These are phyloP conservation scores for Fomitopsis serialis DNA, from an alignment of 768 basidiomycete genomes.

Conservation along the genomic window DNA sequence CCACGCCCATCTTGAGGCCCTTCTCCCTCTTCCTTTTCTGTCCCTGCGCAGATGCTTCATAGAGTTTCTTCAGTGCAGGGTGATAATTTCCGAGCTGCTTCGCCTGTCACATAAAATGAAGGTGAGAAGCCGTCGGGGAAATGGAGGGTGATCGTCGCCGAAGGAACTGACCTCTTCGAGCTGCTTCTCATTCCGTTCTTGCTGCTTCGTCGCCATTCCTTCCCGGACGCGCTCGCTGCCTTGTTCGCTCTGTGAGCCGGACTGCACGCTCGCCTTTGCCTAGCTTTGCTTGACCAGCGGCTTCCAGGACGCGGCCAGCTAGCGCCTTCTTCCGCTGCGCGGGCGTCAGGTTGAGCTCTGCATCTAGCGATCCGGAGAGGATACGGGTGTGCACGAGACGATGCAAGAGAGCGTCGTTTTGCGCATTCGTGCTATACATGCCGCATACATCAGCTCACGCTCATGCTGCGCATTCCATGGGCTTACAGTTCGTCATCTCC, in stretches of 20 bases:
- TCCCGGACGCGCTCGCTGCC: constrained; percentile 66
- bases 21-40: constrained; percentile 45
- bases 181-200: constrained; percentile 44
- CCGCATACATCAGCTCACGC: background rate
- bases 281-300: constrained; percentile 60
- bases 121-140: background rate
- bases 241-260: constrained; percentile 58
- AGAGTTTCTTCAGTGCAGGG: constrained; percentile 66
- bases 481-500: constrained; percentile 51
- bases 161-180: constrained; percentile 68
- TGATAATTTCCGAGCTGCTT: constrained; percentile 86
- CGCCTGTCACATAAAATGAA: constrained; percentile 40
- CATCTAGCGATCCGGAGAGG: constrained; percentile 65
- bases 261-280: constrained; percentile 69
- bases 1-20: constrained; percentile 76
- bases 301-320: constrained; percentile 71
- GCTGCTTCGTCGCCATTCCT: constrained; percentile 59
- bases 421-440: constrained; percentile 56
- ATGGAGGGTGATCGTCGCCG: background rate
- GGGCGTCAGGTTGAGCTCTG: constrained; percentile 54
- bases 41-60: constrained; percentile 32
- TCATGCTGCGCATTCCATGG: background rate
- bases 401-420: constrained; percentile 77
- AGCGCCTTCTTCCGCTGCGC: constrained; percentile 71
- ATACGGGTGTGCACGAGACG: constrained; percentile 76